A percentile compares a stretch with the other conserved stretches of the same genome.
Evolutionary conservation across 371 early-diverging fungal species (phyloP).

Genomic region (Mucor piriformis): DNA sequence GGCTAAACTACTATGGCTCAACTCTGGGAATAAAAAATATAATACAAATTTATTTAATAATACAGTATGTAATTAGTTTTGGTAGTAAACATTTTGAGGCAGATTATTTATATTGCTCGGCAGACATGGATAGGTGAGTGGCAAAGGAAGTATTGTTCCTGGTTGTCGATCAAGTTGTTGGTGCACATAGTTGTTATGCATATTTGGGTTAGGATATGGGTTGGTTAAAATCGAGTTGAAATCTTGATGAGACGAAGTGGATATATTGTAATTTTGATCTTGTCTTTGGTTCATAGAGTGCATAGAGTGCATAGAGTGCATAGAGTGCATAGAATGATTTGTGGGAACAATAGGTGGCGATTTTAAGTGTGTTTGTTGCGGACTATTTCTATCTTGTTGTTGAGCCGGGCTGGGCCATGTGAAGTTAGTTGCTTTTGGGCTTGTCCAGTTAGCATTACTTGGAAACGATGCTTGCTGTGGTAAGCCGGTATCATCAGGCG

Average conservation of each 20-base stretch:
- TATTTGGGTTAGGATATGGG: neutral
- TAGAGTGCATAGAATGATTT: too few relatives aligned
- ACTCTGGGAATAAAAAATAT: too few relatives aligned
- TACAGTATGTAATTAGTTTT: neutral
- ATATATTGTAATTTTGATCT: neutral
- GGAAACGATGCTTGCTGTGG: neutral
- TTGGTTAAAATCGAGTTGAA: neutral
- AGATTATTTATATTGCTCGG: neutral
- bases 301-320: too few relatives aligned
- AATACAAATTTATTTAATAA: too few relatives aligned
- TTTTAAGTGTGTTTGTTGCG: too few relatives aligned
- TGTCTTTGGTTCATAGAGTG: too few relatives aligned
- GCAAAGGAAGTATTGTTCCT: neutral
- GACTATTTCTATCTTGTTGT: neutral
- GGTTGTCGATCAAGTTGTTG: neutral
- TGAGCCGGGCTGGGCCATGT: neutral
- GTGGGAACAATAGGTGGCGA: too few relatives aligned
- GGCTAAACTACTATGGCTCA: too few relatives aligned
- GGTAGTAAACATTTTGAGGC: conserved; percentile 1
- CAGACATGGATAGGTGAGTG: neutral
- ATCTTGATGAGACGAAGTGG: neutral
- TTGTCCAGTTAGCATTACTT: neutral
- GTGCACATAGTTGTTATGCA: neutral
- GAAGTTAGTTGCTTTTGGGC: neutral
- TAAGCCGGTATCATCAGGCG: conserved; percentile 6